Percentiles rank a stretch among this genome's conserved stretches.
Conservation (phyloP, 768 basidiomycete species). For the Russula compacta region DNA sequence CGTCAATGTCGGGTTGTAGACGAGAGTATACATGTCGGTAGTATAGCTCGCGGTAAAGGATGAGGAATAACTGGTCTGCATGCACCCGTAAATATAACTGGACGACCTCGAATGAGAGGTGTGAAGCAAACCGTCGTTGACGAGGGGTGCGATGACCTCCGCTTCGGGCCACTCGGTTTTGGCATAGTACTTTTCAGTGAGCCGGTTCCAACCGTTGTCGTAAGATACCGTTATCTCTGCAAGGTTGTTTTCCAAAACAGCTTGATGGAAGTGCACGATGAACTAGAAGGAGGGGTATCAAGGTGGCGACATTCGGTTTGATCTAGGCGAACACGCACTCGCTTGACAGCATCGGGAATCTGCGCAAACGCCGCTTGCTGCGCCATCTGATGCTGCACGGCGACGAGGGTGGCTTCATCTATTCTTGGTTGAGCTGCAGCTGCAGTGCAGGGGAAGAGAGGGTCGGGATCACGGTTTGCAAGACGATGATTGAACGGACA, state of each 20-base stretch:
- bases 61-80: conserved; percentile 86
- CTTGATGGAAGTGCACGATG: conserved; percentile 91
- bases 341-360: conserved; percentile 85
- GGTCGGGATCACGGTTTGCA: background rate
- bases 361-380: conserved; percentile 75
- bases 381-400: conserved; percentile 76
- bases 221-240: conserved; percentile 88
- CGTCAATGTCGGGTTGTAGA: conserved; percentile 90
- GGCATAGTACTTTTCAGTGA: conserved; percentile 92
- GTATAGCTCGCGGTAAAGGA: conserved; percentile 93
- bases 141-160: conserved; percentile 88
- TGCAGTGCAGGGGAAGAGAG: conserved; percentile 2
- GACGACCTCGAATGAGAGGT: background rate
- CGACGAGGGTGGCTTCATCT: conserved; percentile 58
- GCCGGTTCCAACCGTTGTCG: conserved; percentile 94
- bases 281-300: conserved; percentile 46
- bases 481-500: background rate
- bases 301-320: background rate
- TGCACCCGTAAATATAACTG: background rate
- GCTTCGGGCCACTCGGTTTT: conserved; percentile 97
- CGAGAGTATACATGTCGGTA: conserved; percentile 95
- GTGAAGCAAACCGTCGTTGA: conserved; percentile 67
- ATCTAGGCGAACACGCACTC: conserved; percentile 37
- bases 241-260: conserved; percentile 85
- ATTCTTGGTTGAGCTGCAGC: conserved; percentile 47